Evolutionary conservation across 1,284 basidiomycete species (phyloP), one percentile per base, ranked within the genome.

Genomic region (Cutaneotrichosporon daszewskae): DNA sequence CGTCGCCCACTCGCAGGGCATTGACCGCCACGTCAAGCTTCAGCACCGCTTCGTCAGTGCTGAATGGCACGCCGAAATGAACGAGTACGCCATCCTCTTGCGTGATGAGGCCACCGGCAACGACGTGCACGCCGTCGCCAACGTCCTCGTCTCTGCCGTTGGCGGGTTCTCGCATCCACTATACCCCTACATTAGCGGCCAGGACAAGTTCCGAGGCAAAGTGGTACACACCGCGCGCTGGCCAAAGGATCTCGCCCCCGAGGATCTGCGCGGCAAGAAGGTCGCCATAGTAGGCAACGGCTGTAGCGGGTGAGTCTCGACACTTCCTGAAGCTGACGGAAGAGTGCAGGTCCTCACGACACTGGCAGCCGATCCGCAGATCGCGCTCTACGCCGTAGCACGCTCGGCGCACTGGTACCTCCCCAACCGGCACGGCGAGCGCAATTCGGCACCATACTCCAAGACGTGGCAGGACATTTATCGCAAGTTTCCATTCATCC

Each of bases 101-200:
- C n/a, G n/a, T n/a, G n/a, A n/a, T n/a, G n/a, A n/a, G n/a, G n/a
- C n/a, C n/a, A n/a, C n/a, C n/a, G n/a, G n/a, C 7, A 16, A 31
- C 7, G 14, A 10, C 13, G 29, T 31, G 29, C 29, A 14, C 29
- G 13, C 14, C n/a, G 7, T 31, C 29, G 49, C 49, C 32, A 35
- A 47, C 13, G 38, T 60, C 25, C 40, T 64, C 34, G 42, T 64
- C 17, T 49, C 50, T 18, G 53, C 54, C 18, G 47, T 51, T 12
- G 61, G 61, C 13, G 53, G 52, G 17, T 57, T 64, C 37, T 53
- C 49, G n/a, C 33, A 25, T n/a, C 47, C 47, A n/a, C 37, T 33
- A 23, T 45, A 39, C 12, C 57, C 57, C 22, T 22, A 41, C n/a
- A 47, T 59, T 26, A 37, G 41, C 7, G 61, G 58, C 17, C 20